Evolutionary conservation across 768 basidiomycete species (phyloP), one percentile per base, ranked within the genome.

Genomic region (Gymnopilus dilepis): DNA sequence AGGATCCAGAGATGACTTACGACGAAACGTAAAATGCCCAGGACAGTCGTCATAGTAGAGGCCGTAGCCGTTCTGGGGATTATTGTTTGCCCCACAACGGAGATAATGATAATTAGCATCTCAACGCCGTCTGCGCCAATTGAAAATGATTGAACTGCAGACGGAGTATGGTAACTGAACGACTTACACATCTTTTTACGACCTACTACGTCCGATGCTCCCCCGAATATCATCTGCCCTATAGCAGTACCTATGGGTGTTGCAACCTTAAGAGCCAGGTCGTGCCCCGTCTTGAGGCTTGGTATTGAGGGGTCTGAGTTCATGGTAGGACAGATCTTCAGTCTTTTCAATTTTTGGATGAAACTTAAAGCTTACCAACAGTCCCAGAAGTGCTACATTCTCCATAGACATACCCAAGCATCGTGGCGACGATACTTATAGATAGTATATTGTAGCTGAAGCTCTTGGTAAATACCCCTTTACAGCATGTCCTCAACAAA

Each of bases 351-450:
- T 6, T 28, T 26, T 21, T 24, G 50, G 33, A 40, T 31, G 48
- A 31, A 43, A 26, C 3, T 43, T 55, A 11, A 43, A 40, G 64
- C 65, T 19, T 48, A 77, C 77, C 67, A 15, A 54, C 52, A 26
- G 52, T 54, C 33, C n/a, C 22, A 8, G 52, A 38, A 11, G 1
- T 6, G 34, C 33, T 37, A 37, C 52, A 54, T 54, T 72, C 56
- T 41, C 86, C 85, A 54, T 95, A 95, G 60, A 95, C 87, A 69
- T 89, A 92, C 26, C 89, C 92, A 59, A 97, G 75, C 92, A 96
- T 95, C 0, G 80, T 80, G 0, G 90, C 86, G 0, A 86, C 93
- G 42, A 96, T 91, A 73, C 89, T 92, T 76, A 96, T 96, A 7
- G 92, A 90, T 69, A 95, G 96, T 60, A 96, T 89, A 62, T 94